phyloP scores from a whole-genome alignment of 2,329 filamentous ascomycete genomes.

The Fusarium sororula region DNA sequence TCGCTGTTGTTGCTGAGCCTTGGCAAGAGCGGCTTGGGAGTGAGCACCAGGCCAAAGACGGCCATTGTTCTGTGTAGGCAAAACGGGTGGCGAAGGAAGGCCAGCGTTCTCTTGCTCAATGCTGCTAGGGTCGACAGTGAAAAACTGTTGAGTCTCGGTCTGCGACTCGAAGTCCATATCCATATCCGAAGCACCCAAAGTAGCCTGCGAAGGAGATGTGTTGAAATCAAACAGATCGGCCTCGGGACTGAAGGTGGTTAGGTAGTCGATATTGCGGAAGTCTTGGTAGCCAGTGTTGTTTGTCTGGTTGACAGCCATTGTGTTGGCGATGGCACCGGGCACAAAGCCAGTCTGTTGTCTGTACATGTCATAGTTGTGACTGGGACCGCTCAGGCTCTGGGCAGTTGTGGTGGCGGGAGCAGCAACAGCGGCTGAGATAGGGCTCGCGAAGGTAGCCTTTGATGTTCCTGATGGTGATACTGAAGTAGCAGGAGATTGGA shows the following conservation, averaged over 20 bases:
- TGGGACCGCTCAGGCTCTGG: slow-evolving; percentile 78
- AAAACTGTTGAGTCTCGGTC: slow-evolving; percentile 71
- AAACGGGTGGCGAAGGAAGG: slow-evolving; percentile 53
- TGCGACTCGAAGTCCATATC: slow-evolving; percentile 67
- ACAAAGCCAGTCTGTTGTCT: slow-evolving; percentile 95
- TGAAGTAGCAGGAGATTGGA: slow-evolving; percentile 64
- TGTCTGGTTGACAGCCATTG: slow-evolving; percentile 78
- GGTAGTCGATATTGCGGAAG: slow-evolving; percentile 60
- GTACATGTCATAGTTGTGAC: slow-evolving; percentile 94
- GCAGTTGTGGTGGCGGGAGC: slow-evolving; percentile 66
- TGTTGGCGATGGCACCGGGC: slow-evolving; percentile 81
- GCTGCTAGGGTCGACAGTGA: slow-evolving; percentile 76
- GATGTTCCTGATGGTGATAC: slow-evolving; percentile 63
- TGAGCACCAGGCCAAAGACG: slow-evolving; percentile 94
- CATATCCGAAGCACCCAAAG: slow-evolving; percentile 68
- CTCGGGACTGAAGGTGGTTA: slow-evolving; percentile 66
- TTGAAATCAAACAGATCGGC: slow-evolving; percentile 79
- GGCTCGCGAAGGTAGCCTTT: slow-evolving; percentile 63
- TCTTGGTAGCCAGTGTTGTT: slow-evolving; percentile 64
- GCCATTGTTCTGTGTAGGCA: slow-evolving; percentile 65
- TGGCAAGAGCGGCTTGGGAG: slow-evolving; percentile 83
- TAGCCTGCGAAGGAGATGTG: slow-evolving; percentile 68
- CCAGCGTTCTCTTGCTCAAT: slow-evolving; percentile 69
- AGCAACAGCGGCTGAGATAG: slow-evolving; percentile 61
- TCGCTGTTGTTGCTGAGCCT: slow-evolving; percentile 75